Conservation (phyloP, 305 asterid species). For the Fraxinus ornus region DNA sequence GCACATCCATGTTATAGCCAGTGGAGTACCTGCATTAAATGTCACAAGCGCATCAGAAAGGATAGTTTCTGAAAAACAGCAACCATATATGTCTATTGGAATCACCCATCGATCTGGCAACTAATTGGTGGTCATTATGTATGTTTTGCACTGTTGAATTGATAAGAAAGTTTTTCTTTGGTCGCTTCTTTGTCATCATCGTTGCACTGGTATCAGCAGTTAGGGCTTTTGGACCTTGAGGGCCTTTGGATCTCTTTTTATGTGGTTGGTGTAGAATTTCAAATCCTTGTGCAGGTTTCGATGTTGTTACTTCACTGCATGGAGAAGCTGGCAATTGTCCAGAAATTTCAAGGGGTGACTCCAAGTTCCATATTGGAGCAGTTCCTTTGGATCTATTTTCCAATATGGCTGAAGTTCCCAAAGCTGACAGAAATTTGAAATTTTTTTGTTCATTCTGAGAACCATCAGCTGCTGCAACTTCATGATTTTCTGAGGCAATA, state of each 20-base stretch:
- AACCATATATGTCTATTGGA: constrained; percentile 19
- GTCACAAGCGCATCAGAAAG: constrained; percentile 26
- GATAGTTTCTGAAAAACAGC: constrained; percentile 20
- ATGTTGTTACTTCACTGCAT: constrained; percentile 31
- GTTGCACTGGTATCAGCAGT: constrained; percentile 47
- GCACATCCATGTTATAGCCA: constrained; percentile 49
- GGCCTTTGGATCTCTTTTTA: constrained; percentile 47
- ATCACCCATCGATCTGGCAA: constrained; percentile 36
- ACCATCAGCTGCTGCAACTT: constrained; percentile 25
- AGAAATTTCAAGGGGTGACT: constrained; percentile 41
- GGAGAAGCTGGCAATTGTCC: constrained; percentile 38
- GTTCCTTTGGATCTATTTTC: constrained; percentile 57
- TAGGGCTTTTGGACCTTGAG: constrained; percentile 50
- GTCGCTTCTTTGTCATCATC: constrained; percentile 54
- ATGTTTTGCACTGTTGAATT: constrained; percentile 40
- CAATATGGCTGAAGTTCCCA: constrained; percentile 46
- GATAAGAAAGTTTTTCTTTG: constrained; percentile 49
- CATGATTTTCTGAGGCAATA: constrained; percentile 23
- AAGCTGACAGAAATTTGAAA: constrained; percentile 39
- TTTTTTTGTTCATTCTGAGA: constrained; percentile 34
- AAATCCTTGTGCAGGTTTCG: constrained; percentile 30
- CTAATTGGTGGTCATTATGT: constrained; percentile 30
- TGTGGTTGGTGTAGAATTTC: constrained; percentile 39
- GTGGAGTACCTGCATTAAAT: constrained; percentile 62
- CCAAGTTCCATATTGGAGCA: constrained; percentile 47